Conservation (phyloP, 257 asterid genomes). For the Solanum pinnatisectum region DNA sequence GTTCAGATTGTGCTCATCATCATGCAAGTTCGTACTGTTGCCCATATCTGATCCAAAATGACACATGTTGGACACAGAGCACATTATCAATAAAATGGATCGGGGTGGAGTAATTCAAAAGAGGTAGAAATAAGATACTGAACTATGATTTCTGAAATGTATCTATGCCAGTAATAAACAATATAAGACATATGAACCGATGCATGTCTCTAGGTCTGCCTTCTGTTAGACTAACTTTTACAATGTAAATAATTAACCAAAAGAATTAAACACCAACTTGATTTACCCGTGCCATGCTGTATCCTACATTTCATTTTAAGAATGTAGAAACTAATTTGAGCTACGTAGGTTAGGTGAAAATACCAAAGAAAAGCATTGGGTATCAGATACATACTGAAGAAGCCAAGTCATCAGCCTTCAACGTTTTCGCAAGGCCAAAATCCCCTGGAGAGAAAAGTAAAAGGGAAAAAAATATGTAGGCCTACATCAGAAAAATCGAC, state of each 20-base stretch:
- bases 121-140: neutral
- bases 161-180: neutral
- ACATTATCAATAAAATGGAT: neutral
- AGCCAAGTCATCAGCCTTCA: slow-evolving; percentile 98
- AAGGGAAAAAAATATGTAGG: slow-evolving; percentile 1
- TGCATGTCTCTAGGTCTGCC: neutral
- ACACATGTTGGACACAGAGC: neutral
- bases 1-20: neutral
- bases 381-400: slow-evolving; percentile 69
- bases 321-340: neutral
- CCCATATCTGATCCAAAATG: neutral
- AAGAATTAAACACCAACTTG: neutral
- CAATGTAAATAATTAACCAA: neutral
- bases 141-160: neutral
- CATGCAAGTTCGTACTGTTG: neutral
- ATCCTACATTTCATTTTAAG: neutral
- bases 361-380: neutral
- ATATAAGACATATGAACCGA: neutral
- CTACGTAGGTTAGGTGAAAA: neutral
- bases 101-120: neutral
- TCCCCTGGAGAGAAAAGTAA: slow-evolving; percentile 55
- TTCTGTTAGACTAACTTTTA: neutral
- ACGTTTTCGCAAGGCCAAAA: slow-evolving; percentile 95
- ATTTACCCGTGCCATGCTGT: neutral
- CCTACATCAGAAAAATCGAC: neutral